A percentile compares a stretch with the other conserved stretches of the same genome.
phyloP scores from a whole-genome alignment of 179 eudicot species.

The Beta lomatogona region DNA sequence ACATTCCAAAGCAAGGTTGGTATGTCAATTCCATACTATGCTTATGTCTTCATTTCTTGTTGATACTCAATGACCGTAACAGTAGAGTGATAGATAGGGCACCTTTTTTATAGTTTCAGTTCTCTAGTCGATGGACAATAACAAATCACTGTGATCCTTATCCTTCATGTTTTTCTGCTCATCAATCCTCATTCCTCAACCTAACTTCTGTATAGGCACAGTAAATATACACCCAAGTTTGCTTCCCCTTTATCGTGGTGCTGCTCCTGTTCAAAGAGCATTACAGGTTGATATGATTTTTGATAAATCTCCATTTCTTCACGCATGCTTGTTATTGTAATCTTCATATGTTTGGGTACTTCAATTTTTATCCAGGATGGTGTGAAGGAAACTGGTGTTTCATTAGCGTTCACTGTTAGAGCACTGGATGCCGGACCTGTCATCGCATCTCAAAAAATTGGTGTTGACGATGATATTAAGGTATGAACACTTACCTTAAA shows the following conservation, averaged over 20 bases:
- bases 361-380: slow-evolving; percentile 63
- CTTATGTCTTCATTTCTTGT: slow-evolving; percentile 2
- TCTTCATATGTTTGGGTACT: slow-evolving; percentile 4
- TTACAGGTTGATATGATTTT: slow-evolving; percentile 60
- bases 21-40: slow-evolving; percentile 27
- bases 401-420: slow-evolving; percentile 88
- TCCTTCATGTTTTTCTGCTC: slow-evolving; percentile 2
- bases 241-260: slow-evolving; percentile 95
- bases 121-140: not conserved
- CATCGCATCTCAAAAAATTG: slow-evolving; percentile 63
- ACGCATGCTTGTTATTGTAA: slow-evolving; percentile 8
- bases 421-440: slow-evolving; percentile 92
- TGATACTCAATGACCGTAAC: not conserved
- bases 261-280: slow-evolving; percentile 99
- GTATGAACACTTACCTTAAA: slow-evolving; percentile 40
- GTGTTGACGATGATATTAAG: slow-evolving; percentile 74
- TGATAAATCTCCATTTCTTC: slow-evolving; percentile 14
- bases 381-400: slow-evolving; percentile 88
- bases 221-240: slow-evolving; percentile 93
- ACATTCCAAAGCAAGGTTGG: slow-evolving; percentile 87
- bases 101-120: not conserved
- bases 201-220: slow-evolving; percentile 55
- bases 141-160: not conserved
- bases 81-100: not conserved
- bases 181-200: not conserved